Conservation (phyloP, 1,284 basidiomycete species). For the Apiotrichum gamsii region DNA sequence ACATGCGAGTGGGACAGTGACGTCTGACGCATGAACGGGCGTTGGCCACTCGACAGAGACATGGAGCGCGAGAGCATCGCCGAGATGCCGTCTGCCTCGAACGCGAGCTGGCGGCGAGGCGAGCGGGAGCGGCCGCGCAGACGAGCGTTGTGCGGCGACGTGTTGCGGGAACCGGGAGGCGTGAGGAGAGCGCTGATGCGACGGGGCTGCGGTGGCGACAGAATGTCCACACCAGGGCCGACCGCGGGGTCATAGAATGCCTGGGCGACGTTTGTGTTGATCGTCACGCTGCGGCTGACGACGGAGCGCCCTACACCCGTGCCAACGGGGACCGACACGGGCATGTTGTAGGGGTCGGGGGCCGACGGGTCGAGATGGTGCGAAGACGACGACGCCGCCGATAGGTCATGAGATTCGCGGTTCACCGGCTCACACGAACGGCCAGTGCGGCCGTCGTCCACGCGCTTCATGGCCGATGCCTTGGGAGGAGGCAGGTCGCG, state of each 20-base stretch:
- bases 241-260: background rate
- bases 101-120: slow-evolving; percentile 21
- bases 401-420: too few species aligned
- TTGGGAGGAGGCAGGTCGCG: background rate
- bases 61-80: slow-evolving; percentile 32
- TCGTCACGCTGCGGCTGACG: slow-evolving; percentile 6
- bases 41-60: slow-evolving; percentile 9
- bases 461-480: too few species aligned
- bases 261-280: slow-evolving; percentile 9
- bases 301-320: slow-evolving; percentile 1
- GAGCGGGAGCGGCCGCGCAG: slow-evolving; percentile 19
- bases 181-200: slow-evolving; percentile 32
- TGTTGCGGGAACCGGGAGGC: slow-evolving; percentile 31
- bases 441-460: too few species aligned
- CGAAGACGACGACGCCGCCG: too few species aligned
- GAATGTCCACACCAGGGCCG: background rate
- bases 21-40: slow-evolving; percentile 12
- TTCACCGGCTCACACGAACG: too few species aligned
- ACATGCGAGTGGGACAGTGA: slow-evolving; percentile 15
- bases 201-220: slow-evolving; percentile 27
- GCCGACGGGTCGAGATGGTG: too few species aligned
- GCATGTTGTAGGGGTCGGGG: background rate
- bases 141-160: slow-evolving; percentile 25
- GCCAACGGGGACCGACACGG: background rate
- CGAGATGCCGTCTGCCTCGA: slow-evolving; percentile 31